Evolutionary conservation across 208 protist genomes (phyloP), one percentile per base, ranked within the genome.

Genomic region (Leishmania turanica): DNA sequence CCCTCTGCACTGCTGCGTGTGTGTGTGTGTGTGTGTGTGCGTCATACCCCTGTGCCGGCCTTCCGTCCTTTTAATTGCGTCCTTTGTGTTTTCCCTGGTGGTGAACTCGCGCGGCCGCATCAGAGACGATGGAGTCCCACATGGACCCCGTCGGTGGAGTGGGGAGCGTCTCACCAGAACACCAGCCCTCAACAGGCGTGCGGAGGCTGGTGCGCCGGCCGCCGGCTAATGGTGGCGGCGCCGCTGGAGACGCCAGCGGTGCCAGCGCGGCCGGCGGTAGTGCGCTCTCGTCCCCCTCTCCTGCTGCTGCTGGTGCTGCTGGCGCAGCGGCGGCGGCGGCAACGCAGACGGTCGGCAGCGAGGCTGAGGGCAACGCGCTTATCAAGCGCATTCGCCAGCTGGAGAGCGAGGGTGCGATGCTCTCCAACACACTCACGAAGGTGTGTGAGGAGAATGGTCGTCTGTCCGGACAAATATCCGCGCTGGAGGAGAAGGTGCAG

Each of bases 401-500:
- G 56, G 90, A 96, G 84, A 68, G 45, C 17, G 92, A 98, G 74
- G 92, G 90, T 74, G 60, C 78, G 19, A 80, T 87, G 37, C 86
- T 98, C 9, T 87, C 92, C 15, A 86, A 87, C 51, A 81, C 89
- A 8, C 87, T 98, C 34, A 80, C 89, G 11, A 93, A 91, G 74
- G 84, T 98, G 15, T 96, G 93, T 68, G 92, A 96, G n/a, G 91
- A 98, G 69, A 98, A 96, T 81, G 82, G 87, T 0, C 80, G 75
- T n/a, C 88, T 98, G 31, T 81, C 87, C 0, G 69, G 40, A 11
- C 77, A 89, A 60, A 69, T 96, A 8, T 70, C 82, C 0, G 7
- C 66, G 9, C 62, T 92, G 47, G 71, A 92, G 68, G 78, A 86
- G 75, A 96, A 93, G 81, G 79, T 88, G 60, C 84, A 73, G 1